Conservation (phyloP, 169 alveolate species). For the Plasmodium berghei region DNA sequence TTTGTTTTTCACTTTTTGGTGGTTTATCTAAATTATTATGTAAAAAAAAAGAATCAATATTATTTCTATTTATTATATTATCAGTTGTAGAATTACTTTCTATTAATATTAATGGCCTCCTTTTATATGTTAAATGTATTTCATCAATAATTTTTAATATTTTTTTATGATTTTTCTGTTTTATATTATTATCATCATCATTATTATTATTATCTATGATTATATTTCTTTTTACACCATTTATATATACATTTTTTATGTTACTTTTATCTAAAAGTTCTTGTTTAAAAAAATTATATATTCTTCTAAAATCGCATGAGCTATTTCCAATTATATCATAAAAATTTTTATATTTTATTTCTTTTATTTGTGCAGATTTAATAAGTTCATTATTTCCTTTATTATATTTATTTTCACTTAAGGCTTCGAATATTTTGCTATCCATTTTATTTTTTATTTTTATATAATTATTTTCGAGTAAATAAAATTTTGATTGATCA, state of each 20-base stretch:
- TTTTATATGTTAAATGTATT: slow-evolving; percentile 82
- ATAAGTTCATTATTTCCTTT: slow-evolving; percentile 9
- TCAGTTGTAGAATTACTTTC: slow-evolving; percentile 12
- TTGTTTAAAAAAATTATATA: slow-evolving; percentile 41
- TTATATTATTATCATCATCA: slow-evolving; percentile 13
- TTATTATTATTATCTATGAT: slow-evolving; percentile 3
- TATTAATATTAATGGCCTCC: slow-evolving; percentile 81
- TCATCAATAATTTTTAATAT: slow-evolving; percentile 81
- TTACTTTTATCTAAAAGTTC: slow-evolving; percentile 37
- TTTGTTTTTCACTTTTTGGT: neutral
- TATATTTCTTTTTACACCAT: slow-evolving; percentile 64
- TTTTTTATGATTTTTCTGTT: slow-evolving; percentile 3
- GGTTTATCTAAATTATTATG: slow-evolving; percentile 72
- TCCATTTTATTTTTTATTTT: slow-evolving; percentile 8
- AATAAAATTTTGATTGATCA: neutral
- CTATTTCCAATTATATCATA: slow-evolving; percentile 41
- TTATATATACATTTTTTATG: slow-evolving; percentile 70
- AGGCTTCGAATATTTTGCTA: neutral
- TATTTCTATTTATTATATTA: slow-evolving; percentile 46
- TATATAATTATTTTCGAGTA: neutral
- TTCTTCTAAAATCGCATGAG: slow-evolving; percentile 26
- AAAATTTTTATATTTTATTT: slow-evolving; percentile 25
- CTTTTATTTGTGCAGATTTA: slow-evolving; percentile 24
- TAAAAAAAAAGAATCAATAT: slow-evolving; percentile 22
- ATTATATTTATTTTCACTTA: neutral